phyloP scores from a whole-genome alignment of 257 asterid genomes.

The Galeopsis tetrahit region DNA sequence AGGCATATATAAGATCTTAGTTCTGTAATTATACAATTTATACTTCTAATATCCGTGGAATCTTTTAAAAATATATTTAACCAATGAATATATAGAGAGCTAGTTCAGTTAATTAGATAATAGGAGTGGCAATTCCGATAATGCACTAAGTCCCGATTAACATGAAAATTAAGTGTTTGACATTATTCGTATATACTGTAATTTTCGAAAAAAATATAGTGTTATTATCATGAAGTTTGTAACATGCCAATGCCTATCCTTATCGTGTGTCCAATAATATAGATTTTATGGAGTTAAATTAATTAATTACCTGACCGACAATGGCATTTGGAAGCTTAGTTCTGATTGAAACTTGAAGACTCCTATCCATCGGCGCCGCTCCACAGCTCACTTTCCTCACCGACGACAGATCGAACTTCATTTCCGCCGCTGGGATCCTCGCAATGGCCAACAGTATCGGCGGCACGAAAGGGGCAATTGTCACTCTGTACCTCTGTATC shows the following conservation, averaged over 20 bases:
- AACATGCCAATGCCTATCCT: no score
- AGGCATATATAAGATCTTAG: no score
- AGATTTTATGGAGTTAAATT: neutral
- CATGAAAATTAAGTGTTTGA: no score
- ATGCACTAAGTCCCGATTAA: no score
- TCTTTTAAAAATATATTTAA: neutral
- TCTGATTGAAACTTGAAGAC: slow-evolving; percentile 43
- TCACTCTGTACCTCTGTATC: slow-evolving; percentile 47
- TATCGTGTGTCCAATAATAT: no score
- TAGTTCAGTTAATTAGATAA: no score
- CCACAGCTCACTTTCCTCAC: slow-evolving; percentile 59
- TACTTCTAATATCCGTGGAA: neutral
- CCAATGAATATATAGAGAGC: no score
- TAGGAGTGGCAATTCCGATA: no score
- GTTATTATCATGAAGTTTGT: no score
- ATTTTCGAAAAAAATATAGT: no score
- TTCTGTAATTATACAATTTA: neutral
- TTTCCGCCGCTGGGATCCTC: slow-evolving; percentile 42
- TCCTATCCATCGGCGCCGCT: slow-evolving; percentile 59
- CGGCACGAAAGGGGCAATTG: slow-evolving; percentile 61
- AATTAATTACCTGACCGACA: slow-evolving; percentile 56
- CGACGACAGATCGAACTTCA: slow-evolving; percentile 51
- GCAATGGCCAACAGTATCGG: slow-evolving; percentile 58
- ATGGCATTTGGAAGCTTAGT: slow-evolving; percentile 55
- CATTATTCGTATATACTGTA: no score